Conservation (phyloP, 352 stramenopile species). For the Saprolegnia diclina region DNA sequence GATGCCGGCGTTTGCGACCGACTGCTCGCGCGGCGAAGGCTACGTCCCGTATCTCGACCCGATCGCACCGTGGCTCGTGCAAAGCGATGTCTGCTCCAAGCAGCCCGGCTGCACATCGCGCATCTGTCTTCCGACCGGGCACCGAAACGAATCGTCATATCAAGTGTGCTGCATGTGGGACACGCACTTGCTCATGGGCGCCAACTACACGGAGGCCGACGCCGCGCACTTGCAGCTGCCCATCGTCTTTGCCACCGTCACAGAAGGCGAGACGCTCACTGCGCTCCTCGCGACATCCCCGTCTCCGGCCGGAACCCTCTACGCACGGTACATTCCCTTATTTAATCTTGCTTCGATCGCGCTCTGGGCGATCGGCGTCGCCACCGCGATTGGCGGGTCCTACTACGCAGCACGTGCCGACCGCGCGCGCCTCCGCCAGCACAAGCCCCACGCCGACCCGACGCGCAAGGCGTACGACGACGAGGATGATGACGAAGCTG, state of each 20-base stretch:
- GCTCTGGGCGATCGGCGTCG: constrained; percentile 55
- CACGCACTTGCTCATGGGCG: constrained; percentile 69
- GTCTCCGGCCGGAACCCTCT: constrained; percentile 41
- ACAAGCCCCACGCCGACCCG: background rate
- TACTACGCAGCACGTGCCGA: constrained; percentile 51
- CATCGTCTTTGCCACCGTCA: constrained; percentile 65
- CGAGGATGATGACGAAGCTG: constrained; percentile 27
- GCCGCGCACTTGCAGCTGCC: constrained; percentile 51
- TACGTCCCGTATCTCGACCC: constrained; percentile 42
- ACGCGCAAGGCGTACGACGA: constrained; percentile 20
- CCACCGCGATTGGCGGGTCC: constrained; percentile 48
- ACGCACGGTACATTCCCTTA: constrained; percentile 41
- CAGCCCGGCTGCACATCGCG: constrained; percentile 40
- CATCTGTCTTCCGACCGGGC: constrained; percentile 58
- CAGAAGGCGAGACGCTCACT: constrained; percentile 45
- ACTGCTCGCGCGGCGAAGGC: constrained; percentile 51
- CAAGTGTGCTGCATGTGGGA: constrained; percentile 78
- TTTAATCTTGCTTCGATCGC: constrained; percentile 55
- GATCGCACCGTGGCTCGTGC: constrained; percentile 44
- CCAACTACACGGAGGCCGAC: constrained; percentile 37
- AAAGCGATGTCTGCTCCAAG: constrained; percentile 34
- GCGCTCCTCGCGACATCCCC: constrained; percentile 37
- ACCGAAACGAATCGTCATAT: constrained; percentile 29
- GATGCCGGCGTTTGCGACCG: constrained; percentile 55
- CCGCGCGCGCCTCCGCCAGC: background rate